These are phyloP conservation scores for Apiospora pterosperma DNA, from an alignment of 2,329 filamentous ascomycete genomes.

Conservation along the genomic window DNA sequence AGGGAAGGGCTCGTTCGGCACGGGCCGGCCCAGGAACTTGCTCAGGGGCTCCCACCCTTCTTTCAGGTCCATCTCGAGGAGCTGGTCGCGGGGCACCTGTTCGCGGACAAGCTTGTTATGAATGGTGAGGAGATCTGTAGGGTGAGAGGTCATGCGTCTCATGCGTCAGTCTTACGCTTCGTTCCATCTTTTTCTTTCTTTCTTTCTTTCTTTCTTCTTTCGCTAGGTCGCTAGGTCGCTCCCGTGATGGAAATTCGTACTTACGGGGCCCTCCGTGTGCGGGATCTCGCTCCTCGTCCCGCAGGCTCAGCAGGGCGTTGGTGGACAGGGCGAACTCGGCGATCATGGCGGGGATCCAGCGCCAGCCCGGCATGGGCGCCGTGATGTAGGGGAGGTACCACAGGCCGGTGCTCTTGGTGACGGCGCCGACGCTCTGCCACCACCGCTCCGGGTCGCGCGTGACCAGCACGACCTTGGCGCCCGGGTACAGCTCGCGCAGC, in stretches of 20 bases:
- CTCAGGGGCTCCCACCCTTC: slow-evolving; percentile 23
- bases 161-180: not conserved
- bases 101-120: slow-evolving; percentile 13
- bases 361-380: slow-evolving; percentile 18
- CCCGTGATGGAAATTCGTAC: not conserved
- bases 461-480: not conserved
- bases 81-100: slow-evolving; percentile 15
- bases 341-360: slow-evolving; percentile 13
- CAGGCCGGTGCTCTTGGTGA: slow-evolving; percentile 10
- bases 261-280: not conserved
- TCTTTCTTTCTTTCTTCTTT: too few relatives aligned
- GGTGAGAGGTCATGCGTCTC: not conserved
- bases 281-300: not conserved
- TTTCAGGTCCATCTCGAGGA: slow-evolving; percentile 22
- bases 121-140: not conserved
- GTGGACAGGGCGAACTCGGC: slow-evolving; percentile 7
- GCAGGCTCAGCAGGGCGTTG: not conserved
- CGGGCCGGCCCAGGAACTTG: slow-evolving; percentile 17
- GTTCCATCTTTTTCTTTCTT: not conserved
- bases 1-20: slow-evolving; percentile 9
- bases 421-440: slow-evolving; percentile 17
- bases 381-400: slow-evolving; percentile 11
- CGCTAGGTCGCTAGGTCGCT: too few relatives aligned
- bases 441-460: slow-evolving; percentile 12
- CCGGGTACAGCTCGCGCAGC: slow-evolving; percentile 1